These are phyloP conservation scores for Amoebophrya sp. DNA, from an alignment of 169 alveolate genomes.

Conservation along the genomic window DNA sequence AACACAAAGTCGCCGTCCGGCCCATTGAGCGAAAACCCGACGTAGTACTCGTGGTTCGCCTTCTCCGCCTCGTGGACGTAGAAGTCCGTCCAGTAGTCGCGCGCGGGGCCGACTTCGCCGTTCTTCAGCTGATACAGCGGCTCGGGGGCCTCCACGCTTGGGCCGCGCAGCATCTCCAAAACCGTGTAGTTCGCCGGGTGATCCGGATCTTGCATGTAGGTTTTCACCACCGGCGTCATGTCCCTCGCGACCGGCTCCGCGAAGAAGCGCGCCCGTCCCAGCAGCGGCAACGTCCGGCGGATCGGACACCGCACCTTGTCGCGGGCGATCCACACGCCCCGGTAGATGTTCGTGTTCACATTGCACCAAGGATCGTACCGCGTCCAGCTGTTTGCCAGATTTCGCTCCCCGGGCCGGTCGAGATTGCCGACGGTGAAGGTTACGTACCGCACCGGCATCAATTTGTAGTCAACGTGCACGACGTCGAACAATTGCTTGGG, in stretches of 20 bases:
- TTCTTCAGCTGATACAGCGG: background rate
- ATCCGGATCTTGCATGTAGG: background rate
- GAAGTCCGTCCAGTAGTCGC: background rate
- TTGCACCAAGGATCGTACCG: background rate
- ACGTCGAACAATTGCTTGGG: background rate
- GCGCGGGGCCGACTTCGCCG: background rate
- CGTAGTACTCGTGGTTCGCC: background rate
- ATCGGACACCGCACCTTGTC: background rate
- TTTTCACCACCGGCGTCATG: background rate
- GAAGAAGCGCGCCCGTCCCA: background rate
- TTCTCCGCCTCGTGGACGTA: background rate
- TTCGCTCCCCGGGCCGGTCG: background rate
- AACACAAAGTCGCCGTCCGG: background rate
- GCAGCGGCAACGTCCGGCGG: background rate
- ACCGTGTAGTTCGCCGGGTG: background rate
- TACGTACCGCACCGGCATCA: background rate
- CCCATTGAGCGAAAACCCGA: background rate
- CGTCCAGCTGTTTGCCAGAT: background rate
- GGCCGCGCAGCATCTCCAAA: background rate
- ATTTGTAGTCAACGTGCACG: background rate
- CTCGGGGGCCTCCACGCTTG: background rate
- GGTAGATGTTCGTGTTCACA: background rate
- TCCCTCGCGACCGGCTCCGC: background rate
- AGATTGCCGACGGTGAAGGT: background rate
- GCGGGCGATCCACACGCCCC: background rate